A percentile compares a stretch with the other conserved stretches of the same genome.
These are phyloP conservation scores for Umbelopsis isabellina DNA, from an alignment of 192 early-diverging fungal species.

Conservation along the genomic window DNA sequence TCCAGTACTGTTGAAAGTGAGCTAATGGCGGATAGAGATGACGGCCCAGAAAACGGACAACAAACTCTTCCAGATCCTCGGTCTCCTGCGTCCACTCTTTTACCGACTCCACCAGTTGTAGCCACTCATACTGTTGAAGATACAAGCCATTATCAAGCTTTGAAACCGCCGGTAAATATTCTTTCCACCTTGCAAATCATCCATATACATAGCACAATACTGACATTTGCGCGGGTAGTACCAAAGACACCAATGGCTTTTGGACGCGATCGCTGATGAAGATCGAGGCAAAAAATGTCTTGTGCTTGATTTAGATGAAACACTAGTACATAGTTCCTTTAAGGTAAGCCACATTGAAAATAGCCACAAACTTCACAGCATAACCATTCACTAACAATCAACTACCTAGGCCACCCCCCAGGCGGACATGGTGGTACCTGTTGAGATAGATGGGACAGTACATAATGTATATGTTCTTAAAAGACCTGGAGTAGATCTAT, in stretches of 20 bases:
- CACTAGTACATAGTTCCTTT: conserved; percentile 97
- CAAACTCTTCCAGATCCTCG: conserved; percentile 11
- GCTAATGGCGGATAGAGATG: conserved; percentile 1
- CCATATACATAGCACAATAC: neutral
- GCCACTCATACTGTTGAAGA: neutral
- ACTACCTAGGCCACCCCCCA: conserved; percentile 50
- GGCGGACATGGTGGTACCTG: conserved; percentile 91
- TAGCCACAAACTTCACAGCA: neutral
- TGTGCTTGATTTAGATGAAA: conserved; percentile 97
- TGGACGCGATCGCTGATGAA: conserved; percentile 65
- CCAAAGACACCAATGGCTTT: conserved; percentile 35
- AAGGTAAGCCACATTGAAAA: conserved; percentile 48
- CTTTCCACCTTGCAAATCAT: neutral
- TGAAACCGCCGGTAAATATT: conserved; percentile 4
- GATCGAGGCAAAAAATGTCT: conserved; percentile 85
- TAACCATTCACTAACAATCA: neutral
- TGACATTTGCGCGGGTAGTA: neutral
- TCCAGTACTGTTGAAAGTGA: conserved; percentile 12
- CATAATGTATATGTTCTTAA: conserved; percentile 97
- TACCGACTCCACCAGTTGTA: conserved; percentile 2
- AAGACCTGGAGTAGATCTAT: conserved; percentile 92
- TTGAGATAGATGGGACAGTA: conserved; percentile 86
- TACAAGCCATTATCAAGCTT: conserved; percentile 1
- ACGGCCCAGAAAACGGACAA: neutral
- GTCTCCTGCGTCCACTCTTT: neutral